These are phyloP conservation scores for Heterococcus sp. DNA, from an alignment of 108 stramenopile species.

Conservation along the genomic window DNA sequence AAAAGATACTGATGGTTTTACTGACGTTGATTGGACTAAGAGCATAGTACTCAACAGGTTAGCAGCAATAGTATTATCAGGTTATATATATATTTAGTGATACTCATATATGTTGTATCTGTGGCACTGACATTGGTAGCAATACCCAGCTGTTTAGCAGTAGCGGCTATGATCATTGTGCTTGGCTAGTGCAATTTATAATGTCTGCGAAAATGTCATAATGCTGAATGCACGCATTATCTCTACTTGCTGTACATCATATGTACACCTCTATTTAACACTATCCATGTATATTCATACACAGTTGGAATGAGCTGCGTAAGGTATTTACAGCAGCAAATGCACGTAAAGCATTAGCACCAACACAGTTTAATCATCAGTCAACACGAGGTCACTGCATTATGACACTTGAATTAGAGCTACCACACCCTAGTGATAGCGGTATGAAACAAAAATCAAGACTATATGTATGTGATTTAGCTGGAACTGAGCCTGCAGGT, in stretches of 20 bases:
- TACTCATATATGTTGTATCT: too few relatives aligned
- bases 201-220: too few relatives aligned
- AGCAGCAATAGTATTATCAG: not conserved
- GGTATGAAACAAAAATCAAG: conserved; percentile 56
- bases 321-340: conserved; percentile 22
- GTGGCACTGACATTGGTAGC: too few relatives aligned
- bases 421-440: conserved; percentile 55
- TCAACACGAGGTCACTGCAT: conserved; percentile 61
- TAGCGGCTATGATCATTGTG: too few relatives aligned
- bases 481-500: conserved; percentile 66
- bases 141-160: too few relatives aligned
- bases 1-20: conserved; percentile 67
- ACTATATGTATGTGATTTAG: conserved; percentile 66
- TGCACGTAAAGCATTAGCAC: conserved; percentile 42
- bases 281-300: too few relatives aligned
- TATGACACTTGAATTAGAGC: conserved; percentile 65
- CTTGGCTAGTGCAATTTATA: too few relatives aligned
- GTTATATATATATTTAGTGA: not conserved
- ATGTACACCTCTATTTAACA: too few relatives aligned
- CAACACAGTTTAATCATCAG: conserved; percentile 45
- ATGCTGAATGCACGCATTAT: too few relatives aligned
- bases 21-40: conserved; percentile 64
- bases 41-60: conserved; percentile 43
- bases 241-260: too few relatives aligned
- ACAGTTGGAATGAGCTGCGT: conserved; percentile 29